A percentile compares a stretch with the other conserved stretches of the same genome.
phyloP scores from a whole-genome alignment of 106 monocot species.

The Phalaenopsis equestris region DNA sequence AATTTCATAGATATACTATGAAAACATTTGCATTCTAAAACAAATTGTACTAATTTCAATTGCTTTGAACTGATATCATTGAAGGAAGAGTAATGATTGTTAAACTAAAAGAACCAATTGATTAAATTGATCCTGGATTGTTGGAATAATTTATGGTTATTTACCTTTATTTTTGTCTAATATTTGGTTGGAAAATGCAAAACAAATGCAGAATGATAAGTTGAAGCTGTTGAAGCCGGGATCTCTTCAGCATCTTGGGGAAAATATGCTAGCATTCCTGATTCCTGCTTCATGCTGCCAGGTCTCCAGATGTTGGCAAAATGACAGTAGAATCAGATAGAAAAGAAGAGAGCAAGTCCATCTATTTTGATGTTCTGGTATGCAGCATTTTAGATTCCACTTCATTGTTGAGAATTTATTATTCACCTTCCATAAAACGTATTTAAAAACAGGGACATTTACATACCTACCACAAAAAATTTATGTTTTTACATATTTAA shows the following conservation, averaged over 20 bases:
- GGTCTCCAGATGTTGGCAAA: conserved; percentile 39
- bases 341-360: conserved; percentile 20
- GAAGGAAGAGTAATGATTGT: background rate
- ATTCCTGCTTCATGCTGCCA: conserved; percentile 64
- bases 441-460: background rate
- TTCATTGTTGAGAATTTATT: background rate
- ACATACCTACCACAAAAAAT: too few relatives aligned
- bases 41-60: background rate
- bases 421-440: background rate
- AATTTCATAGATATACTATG: background rate
- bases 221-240: conserved; percentile 82
- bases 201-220: conserved; percentile 81
- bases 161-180: background rate
- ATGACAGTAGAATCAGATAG: conserved; percentile 9
- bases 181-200: conserved; percentile 1
- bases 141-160: background rate
- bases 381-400: background rate
- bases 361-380: conserved; percentile 95
- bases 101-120: background rate
- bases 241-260: conserved; percentile 99
- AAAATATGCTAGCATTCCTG: conserved; percentile 93
- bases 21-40: background rate
- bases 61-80: background rate
- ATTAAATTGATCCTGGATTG: background rate
- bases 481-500: too few relatives aligned